These are phyloP conservation scores for Trypanosoma caninum DNA, from an alignment of 208 protist species.

Conservation along the genomic window DNA sequence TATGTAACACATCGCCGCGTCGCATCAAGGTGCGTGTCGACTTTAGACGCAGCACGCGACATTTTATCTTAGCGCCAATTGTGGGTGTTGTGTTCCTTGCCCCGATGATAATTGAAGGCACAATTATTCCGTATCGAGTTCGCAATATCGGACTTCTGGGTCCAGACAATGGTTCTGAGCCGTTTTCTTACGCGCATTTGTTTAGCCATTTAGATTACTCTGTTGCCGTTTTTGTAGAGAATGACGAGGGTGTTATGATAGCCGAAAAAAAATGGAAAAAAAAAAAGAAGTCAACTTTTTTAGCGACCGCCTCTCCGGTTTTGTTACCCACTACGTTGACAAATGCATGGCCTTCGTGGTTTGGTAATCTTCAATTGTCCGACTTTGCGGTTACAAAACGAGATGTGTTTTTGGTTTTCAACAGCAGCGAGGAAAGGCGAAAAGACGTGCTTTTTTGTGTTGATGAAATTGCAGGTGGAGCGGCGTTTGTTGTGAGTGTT, in stretches of 20 bases:
- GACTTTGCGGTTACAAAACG: background rate
- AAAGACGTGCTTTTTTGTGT: background rate
- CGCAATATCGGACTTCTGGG: conserved; percentile 5
- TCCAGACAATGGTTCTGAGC: background rate
- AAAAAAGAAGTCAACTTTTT: background rate
- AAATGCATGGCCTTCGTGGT: background rate
- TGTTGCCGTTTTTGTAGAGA: conserved; percentile 4
- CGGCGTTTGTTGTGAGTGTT: conserved; percentile 2
- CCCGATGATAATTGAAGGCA: conserved; percentile 4
- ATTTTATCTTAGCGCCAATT: conserved; percentile 5
- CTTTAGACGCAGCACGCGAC: conserved; percentile 1
- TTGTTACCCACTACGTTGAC: background rate
- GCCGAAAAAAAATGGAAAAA: background rate
- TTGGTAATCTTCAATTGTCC: background rate
- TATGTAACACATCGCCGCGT: background rate
- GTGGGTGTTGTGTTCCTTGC: background rate
- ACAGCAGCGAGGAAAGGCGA: background rate
- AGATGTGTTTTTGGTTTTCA: background rate
- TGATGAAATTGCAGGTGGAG: conserved; percentile 3
- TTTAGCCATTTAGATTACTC: background rate
- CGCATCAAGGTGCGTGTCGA: conserved; percentile 8
- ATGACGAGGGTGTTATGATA: conserved; percentile 7
- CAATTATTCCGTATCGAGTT: conserved; percentile 5
- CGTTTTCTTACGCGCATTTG: background rate
- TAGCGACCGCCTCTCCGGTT: background rate